phyloP scores from a whole-genome alignment of 352 stramenopile genomes.

The Pythium brachiatum region DNA sequence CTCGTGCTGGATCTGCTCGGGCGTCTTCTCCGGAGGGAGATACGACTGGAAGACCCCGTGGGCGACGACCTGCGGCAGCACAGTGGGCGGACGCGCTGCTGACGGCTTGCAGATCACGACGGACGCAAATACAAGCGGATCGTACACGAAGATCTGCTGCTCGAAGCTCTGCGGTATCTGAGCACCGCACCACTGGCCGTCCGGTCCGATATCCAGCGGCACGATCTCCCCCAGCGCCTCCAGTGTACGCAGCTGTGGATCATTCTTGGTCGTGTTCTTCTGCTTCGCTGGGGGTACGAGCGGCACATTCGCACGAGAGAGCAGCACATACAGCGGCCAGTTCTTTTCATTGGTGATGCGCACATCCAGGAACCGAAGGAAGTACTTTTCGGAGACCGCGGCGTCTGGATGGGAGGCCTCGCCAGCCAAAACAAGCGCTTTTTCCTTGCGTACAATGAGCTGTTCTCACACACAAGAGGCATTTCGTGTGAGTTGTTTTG shows the following conservation, averaged over 20 bases:
- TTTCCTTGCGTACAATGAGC: slow-evolving; percentile 18
- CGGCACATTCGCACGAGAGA: slow-evolving; percentile 33
- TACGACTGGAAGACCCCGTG: slow-evolving; percentile 62
- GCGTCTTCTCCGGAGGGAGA: slow-evolving; percentile 44
- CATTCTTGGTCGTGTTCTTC: slow-evolving; percentile 23
- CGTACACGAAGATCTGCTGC: slow-evolving; percentile 54
- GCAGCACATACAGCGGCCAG: slow-evolving; percentile 54
- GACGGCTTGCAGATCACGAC: slow-evolving; percentile 63
- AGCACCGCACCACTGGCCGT: slow-evolving; percentile 58
- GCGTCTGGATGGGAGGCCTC: background rate
- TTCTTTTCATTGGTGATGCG: slow-evolving; percentile 53
- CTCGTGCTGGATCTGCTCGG: slow-evolving; percentile 41
- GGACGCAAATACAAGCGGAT: slow-evolving; percentile 47
- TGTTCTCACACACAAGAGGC: too few relatives aligned
- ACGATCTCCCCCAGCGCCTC: slow-evolving; percentile 45
- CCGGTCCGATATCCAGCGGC: slow-evolving; percentile 53
- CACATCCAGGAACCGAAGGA: slow-evolving; percentile 57
- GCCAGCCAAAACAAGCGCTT: background rate
- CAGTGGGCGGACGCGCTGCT: slow-evolving; percentile 47
- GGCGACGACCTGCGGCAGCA: slow-evolving; percentile 44
- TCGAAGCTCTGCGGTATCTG: slow-evolving; percentile 50
- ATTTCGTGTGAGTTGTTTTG: too few relatives aligned
- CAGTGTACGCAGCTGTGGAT: slow-evolving; percentile 31
- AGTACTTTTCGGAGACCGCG: slow-evolving; percentile 28
- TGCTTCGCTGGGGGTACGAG: background rate